Evolutionary conservation across 106 monocot genomes (phyloP), one percentile per base, ranked within the genome.

Genomic region (Acorus gramineus): DNA sequence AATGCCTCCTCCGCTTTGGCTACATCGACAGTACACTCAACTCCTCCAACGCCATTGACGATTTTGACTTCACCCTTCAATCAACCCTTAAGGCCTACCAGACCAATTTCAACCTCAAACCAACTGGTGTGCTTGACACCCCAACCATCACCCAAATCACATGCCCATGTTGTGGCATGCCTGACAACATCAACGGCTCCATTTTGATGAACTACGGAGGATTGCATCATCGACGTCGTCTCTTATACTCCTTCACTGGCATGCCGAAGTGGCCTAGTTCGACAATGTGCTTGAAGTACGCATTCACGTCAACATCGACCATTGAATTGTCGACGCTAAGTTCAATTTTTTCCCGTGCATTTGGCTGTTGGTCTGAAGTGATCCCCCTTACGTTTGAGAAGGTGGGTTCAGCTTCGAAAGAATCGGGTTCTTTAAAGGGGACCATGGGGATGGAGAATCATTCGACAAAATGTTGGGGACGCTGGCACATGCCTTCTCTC

Each of bases 401-500:
- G 76, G 72, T 76, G 13, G 57, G 46, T 11, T 55, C 72, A 8
- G 49, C 5, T 4, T 10, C 49, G 3, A 57, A 53, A 2, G 78
- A 0, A 83, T 96, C 44, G 90, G 87, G 9, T 96, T 96, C 80
- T 82, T 71, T 78, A 49, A 7, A 6, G 82, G 96, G 3, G 73
- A 80, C 6, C 96, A 96, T 71, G 90, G 96, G 7, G 96, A 96
- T 58, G 96, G 87, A 1, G 83, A 87, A 71, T 58, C 87, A 49
- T 96, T 96, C 60, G 90, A 96, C 62, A 90, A 90, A 5, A 59
- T 68, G 8, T 70, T 96, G 53, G 90, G 90, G 46, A 96, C 87
- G 51, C 71, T 96, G 53, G 96, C 90, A 6, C 96, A 96, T 61
- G 87, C 96, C 43, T 96, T 96, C 74, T 82, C 90, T 43, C 96